These are phyloP conservation scores for Populus hybrid DNA, from an alignment of 441 rosid species.

Conservation along the genomic window DNA sequence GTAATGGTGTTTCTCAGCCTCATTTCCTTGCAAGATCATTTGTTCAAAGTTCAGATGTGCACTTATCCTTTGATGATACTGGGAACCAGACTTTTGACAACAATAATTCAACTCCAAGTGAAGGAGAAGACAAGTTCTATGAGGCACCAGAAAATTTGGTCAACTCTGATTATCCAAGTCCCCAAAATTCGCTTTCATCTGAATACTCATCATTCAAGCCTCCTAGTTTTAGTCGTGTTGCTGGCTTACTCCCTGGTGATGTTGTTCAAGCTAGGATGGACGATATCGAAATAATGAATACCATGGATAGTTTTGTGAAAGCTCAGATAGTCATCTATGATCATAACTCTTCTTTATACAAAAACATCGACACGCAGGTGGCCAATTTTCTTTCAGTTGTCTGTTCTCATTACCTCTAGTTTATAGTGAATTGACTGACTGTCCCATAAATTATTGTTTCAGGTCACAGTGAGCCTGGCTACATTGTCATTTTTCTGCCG, in stretches of 20 bases:
- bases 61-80: slow-evolving; percentile 40
- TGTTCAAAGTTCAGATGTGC: slow-evolving; percentile 48
- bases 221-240: slow-evolving; percentile 68
- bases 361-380: slow-evolving; percentile 81
- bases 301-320: slow-evolving; percentile 89
- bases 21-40: slow-evolving; percentile 93
- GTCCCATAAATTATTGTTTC: slow-evolving; percentile 34
- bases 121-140: slow-evolving; percentile 87
- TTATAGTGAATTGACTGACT: slow-evolving; percentile 6
- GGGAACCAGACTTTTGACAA: slow-evolving; percentile 34
- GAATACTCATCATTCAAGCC: slow-evolving; percentile 44
- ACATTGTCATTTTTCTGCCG: slow-evolving; percentile 94
- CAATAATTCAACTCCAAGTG: slow-evolving; percentile 44
- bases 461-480: slow-evolving; percentile 84
- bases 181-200: slow-evolving; percentile 23
- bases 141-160: slow-evolving; percentile 89
- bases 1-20: slow-evolving; percentile 41
- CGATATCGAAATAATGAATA: slow-evolving; percentile 40
- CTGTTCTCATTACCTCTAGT: background rate
- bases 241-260: slow-evolving; percentile 78
- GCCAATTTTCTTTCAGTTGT: background rate
- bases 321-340: slow-evolving; percentile 86
- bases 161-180: slow-evolving; percentile 40
- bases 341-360: slow-evolving; percentile 66
- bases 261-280: slow-evolving; percentile 33